Conservation (phyloP, 768 basidiomycete genomes). For the Collybiopsis confluens region DNA sequence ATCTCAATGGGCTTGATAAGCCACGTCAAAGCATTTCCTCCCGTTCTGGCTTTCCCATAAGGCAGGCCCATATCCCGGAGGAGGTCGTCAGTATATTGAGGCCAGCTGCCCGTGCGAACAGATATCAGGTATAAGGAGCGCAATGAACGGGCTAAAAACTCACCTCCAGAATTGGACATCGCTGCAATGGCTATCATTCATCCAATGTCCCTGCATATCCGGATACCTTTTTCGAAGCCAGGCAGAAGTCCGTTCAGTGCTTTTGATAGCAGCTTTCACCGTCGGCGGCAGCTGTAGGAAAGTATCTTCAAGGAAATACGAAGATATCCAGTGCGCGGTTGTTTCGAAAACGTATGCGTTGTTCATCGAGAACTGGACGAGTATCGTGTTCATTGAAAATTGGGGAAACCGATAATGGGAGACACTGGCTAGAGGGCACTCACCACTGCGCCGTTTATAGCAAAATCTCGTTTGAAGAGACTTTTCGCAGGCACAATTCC, state of each 20-base stretch:
- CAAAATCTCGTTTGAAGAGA: conserved; percentile 52
- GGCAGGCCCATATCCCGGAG: conserved; percentile 7
- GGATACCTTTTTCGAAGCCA: conserved; percentile 59
- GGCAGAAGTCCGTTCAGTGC: conserved; percentile 40
- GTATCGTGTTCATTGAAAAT: background rate
- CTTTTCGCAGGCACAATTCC: conserved; percentile 62
- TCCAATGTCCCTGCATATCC: conserved; percentile 30
- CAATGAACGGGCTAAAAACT: background rate
- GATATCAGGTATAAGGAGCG: background rate
- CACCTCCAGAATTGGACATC: conserved; percentile 9
- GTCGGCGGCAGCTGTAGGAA: conserved; percentile 45
- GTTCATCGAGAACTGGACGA: conserved; percentile 49
- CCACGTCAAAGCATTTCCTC: conserved; percentile 8
- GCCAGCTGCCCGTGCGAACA: too few species aligned
- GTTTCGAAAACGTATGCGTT: conserved; percentile 52
- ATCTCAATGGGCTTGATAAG: conserved; percentile 7
- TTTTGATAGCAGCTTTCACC: conserved; percentile 38
- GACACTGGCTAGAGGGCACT: too few species aligned
- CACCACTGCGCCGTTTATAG: conserved; percentile 60
- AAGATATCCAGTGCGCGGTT: conserved; percentile 59
- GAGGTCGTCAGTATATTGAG: conserved; percentile 7
- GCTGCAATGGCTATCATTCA: conserved; percentile 10
- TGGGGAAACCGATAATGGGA: background rate
- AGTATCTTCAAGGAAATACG: conserved; percentile 52
- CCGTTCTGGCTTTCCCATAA: conserved; percentile 3